Base-by-base conservation (phyloP, 2,329 filamentous ascomycete genomes). In the Lachnellula arida region DNA sequence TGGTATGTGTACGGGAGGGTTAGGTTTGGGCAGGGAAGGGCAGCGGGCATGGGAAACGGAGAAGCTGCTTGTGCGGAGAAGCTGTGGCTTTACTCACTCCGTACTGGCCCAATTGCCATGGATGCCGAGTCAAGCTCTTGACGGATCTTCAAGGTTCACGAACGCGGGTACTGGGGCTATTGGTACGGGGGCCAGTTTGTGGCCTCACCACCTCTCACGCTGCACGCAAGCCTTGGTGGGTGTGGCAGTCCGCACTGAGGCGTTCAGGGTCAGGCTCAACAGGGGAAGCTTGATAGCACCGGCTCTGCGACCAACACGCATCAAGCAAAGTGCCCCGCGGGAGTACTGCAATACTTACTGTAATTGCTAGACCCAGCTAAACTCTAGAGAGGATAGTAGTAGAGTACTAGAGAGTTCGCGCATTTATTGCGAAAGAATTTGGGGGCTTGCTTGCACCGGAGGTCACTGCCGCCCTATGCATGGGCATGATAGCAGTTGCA, bases 21-120 rank as follows among this genome's bases (percentile, higher is more conserved):
- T 17, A 47, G 14, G 44, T 32, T 47, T 14, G 17, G 34, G 39
- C 39, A 50, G 49, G 32, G 17, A 37, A n/a, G 35, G 49, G 25
- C 32, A 34, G 54, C 40, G 40, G 39, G 28, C 34, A 22, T 15
- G 17, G 44, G 44, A 44, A 43, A 35, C 43, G 40, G 35, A 23
- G 39, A 39, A 51, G 53, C 50, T 58, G 51, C 56, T 58, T 61
- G 59, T 67, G 64, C 62, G 64, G 63, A 67, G 65, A 65, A 65
- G 62, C 54, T 65, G 60, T 63, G 59, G 60, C 61, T 63, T 59
- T 60, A 57, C 46, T 57, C 55, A 23, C 22, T 23, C 19, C 19
- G 19, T 19, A 59, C 49, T 47, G 25, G 44, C 12, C 44, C 19
- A 44, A 34, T 32, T 32, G 19, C 8, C 37, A 42, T 61, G 58